Conservation (phyloP, 495 filamentous ascomycete species). For the Hypoxylon lienhwacheense region DNA sequence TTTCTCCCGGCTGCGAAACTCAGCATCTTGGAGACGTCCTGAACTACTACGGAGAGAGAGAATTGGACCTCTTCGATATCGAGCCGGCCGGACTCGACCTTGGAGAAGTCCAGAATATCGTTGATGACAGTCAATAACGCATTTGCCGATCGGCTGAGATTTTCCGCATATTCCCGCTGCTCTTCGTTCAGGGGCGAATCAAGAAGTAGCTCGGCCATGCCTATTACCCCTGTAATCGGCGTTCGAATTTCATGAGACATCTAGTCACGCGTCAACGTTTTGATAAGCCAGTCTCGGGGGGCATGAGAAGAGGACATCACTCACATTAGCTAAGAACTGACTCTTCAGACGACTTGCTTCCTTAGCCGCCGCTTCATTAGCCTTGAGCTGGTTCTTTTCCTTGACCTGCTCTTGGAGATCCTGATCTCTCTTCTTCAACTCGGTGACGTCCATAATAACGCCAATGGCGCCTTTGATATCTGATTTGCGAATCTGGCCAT, state of each 20-base stretch:
- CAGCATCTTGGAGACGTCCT: constrained; percentile 69
- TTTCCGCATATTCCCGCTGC: constrained; percentile 73
- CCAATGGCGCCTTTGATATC: constrained; percentile 68
- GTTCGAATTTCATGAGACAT: constrained; percentile 93
- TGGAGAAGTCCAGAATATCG: constrained; percentile 86
- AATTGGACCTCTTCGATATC: constrained; percentile 81
- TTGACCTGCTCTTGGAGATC: constrained; percentile 59
- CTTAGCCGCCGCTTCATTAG: constrained; percentile 68
- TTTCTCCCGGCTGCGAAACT: constrained; percentile 61
- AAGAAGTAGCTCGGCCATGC: constrained; percentile 69
- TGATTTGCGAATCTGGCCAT: constrained; percentile 46
- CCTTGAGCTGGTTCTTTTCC: constrained; percentile 63
- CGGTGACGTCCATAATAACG: constrained; percentile 68
- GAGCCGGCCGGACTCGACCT: constrained; percentile 75
- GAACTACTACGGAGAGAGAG: constrained; percentile 69
- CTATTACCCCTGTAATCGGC: constrained; percentile 66
- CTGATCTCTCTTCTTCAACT: constrained; percentile 59
- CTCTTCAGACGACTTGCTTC: constrained; percentile 70
- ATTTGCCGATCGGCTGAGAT: constrained; percentile 79
- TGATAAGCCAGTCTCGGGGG: not conserved
- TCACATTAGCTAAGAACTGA: constrained; percentile 65
- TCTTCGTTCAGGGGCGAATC: constrained; percentile 67
- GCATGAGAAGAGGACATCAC: constrained; percentile 4
- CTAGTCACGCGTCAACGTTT: constrained; percentile 35
- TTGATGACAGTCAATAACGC: constrained; percentile 86